Evolutionary conservation across 331 rosid genomes (phyloP), one percentile per base, ranked within the genome.

Genomic region (Pyracantha coccinea): DNA sequence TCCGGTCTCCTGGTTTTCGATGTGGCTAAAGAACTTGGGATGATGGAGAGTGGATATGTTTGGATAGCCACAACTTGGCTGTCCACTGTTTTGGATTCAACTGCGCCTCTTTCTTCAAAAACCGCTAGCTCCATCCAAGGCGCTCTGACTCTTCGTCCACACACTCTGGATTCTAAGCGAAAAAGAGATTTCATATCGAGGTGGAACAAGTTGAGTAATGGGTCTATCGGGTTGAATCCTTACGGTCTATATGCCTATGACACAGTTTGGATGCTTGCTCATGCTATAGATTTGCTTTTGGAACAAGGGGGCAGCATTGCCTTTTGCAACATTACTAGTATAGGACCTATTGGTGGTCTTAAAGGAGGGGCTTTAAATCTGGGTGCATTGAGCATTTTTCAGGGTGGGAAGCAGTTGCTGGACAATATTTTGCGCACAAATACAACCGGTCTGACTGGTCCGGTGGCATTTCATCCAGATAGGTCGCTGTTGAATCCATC

Each of bases 241-340:
- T 85, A 82, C 38, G 86, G 83, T 32, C 41, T 85, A 20, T 85
- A 79, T 77, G 89, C 89, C 25, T 85, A 85, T 70, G 89, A 85
- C 66, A 82, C 89, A 3, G 89, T 85, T 71, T 85, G 86, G 86
- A 59, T 80, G 38, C 61, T 85, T 60, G 89, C 89, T 47, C 50
- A 21, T 57, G 86, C 86, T 23, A 33, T 85, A 19, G 75, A 71
- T 71, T 50, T 62, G 85, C 81, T 85, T 74, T 71, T 85, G 68
- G 86, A 80, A 66, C 78, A 67, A 57, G 86, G 86, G 27, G 77
- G 77, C 4, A 50, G 47, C 69, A 55, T 82, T 68, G 77, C 86
- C 16, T 85, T 82, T 63, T 79, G 83, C 50, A 74, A 79, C 12
- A 21, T 53, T 41, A 27, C 74, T n/a, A 38, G 17, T 44, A 6